A percentile compares a stretch with the other conserved stretches of the same genome.
phyloP scores from a whole-genome alignment of 2,329 filamentous ascomycete species.

The Volutella citrinella region DNA sequence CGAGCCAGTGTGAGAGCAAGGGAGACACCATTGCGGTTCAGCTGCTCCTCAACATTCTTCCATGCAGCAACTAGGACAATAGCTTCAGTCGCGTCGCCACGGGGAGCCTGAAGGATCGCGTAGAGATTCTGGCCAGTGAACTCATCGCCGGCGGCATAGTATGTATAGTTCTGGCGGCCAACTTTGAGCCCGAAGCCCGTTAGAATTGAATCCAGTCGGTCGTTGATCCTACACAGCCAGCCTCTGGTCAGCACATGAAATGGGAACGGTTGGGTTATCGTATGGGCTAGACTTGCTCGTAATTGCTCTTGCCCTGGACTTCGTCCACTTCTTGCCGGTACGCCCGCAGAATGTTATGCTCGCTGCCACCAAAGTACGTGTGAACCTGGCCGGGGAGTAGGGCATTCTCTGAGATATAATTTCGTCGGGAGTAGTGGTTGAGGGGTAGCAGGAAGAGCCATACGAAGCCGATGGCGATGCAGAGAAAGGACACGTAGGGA shows the following conservation, averaged over 20 bases:
- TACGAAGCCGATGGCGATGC: constrained; percentile 77
- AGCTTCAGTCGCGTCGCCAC: constrained; percentile 94
- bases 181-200: constrained; percentile 80
- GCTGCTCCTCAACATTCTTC: constrained; percentile 72
- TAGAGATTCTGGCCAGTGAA: constrained; percentile 88
- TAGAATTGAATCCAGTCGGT: constrained; percentile 73
- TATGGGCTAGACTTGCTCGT: constrained; percentile 43
- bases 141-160: constrained; percentile 70
- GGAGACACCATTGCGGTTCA: constrained; percentile 85
- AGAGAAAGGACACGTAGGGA: constrained; percentile 82
- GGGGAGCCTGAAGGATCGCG: constrained; percentile 85
- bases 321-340: constrained; percentile 80
- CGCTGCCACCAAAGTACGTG: constrained; percentile 94
- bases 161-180: constrained; percentile 84
- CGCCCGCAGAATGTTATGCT: constrained; percentile 90
- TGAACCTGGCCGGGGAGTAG: constrained; percentile 94
- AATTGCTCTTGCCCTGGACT: constrained; percentile 51
- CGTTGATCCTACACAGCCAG: constrained; percentile 64
- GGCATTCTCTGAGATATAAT: constrained; percentile 97
- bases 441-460: constrained; percentile 91
- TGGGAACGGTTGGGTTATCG: too few relatives aligned
- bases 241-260: too few relatives aligned
- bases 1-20: constrained; percentile 82
- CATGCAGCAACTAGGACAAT: constrained; percentile 90
- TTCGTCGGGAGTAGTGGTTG: constrained; percentile 84